These are phyloP conservation scores for Tilletia horrida DNA, from an alignment of 1,284 basidiomycete genomes.

Conservation along the genomic window DNA sequence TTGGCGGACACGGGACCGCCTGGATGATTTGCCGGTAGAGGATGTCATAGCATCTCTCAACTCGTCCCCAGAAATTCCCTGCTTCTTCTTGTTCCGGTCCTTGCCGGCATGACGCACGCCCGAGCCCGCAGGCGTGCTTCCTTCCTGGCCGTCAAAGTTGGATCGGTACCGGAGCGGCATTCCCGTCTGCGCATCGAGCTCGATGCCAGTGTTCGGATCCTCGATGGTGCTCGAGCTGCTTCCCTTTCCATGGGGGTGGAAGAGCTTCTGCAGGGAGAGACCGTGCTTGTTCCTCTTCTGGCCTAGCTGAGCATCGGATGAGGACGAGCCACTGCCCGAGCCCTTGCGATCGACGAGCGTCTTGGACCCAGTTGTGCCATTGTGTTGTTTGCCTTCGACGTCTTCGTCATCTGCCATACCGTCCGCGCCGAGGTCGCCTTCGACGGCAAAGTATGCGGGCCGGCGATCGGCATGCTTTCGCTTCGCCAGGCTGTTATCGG, in stretches of 20 bases:
- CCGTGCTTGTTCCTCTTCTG: slow-evolving; percentile 1
- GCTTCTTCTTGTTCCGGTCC: neutral
- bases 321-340: too few relatives aligned
- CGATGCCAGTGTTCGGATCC: slow-evolving; percentile 5
- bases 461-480: slow-evolving; percentile 1
- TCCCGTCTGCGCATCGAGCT: slow-evolving; percentile 4
- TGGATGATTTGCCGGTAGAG: neutral
- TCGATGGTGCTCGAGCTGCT: neutral
- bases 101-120: neutral
- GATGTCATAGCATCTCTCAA: too few relatives aligned
- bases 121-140: neutral
- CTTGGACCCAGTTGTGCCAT: neutral
- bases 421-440: neutral
- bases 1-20: slow-evolving; percentile 8
- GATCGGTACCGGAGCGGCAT: slow-evolving; percentile 11
- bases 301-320: neutral
- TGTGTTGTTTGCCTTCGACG: neutral
- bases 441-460: slow-evolving; percentile 7
- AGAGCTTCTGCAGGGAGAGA: neutral
- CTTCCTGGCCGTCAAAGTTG: slow-evolving; percentile 9
- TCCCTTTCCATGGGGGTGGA: neutral
- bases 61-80: too few relatives aligned
- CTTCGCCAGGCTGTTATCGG: neutral
- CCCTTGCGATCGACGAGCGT: slow-evolving; percentile 6
- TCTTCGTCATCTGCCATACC: neutral